Percentiles rank a stretch among this genome's conserved stretches.
Conservation (phyloP, 495 filamentous ascomycete genomes). For the Pseudevernia furfuracea region DNA sequence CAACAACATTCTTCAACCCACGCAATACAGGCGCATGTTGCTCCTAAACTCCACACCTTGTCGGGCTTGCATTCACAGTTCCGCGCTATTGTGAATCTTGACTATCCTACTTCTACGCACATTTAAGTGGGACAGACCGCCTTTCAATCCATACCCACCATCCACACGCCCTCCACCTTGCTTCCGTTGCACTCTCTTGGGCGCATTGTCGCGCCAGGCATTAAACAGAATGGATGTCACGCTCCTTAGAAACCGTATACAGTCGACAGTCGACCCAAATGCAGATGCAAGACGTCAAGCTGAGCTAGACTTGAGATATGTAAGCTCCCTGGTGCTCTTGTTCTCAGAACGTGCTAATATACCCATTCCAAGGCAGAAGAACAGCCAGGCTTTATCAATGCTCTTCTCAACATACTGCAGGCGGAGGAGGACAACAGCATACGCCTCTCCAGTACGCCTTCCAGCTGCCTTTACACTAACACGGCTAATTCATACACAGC, state of each 20-base stretch:
- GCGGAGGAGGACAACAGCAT: conserved; percentile 75
- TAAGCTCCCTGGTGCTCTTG: conserved; percentile 37
- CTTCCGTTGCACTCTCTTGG: not conserved
- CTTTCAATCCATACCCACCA: not conserved
- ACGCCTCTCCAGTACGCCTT: conserved; percentile 71
- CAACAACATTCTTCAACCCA: not conserved
- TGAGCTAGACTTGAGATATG: conserved; percentile 89
- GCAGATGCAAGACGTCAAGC: conserved; percentile 76
- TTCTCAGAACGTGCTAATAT: conserved; percentile 8
- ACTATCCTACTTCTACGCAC: not conserved
- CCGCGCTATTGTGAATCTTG: not conserved
- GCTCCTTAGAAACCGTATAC: conserved; percentile 77
- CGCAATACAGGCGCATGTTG: not conserved
- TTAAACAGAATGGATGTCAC: conserved; percentile 71
- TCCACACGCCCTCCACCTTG: not conserved
- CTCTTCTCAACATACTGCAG: conserved; percentile 82
- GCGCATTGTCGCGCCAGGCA: conserved; percentile 28
- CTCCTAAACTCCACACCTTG: not conserved
- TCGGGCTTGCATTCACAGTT: not conserved
- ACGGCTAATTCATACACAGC: conserved; percentile 44
- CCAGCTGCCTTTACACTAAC: conserved; percentile 10
- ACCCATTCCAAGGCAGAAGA: conserved; percentile 67
- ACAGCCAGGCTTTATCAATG: conserved; percentile 81
- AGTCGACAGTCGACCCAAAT: conserved; percentile 78
- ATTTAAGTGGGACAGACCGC: not conserved